Percentiles rank a stretch among this genome's conserved stretches.
These are phyloP conservation scores for Cryphonectria radicalis DNA, from an alignment of 2,329 filamentous ascomycete genomes.

Conservation along the genomic window DNA sequence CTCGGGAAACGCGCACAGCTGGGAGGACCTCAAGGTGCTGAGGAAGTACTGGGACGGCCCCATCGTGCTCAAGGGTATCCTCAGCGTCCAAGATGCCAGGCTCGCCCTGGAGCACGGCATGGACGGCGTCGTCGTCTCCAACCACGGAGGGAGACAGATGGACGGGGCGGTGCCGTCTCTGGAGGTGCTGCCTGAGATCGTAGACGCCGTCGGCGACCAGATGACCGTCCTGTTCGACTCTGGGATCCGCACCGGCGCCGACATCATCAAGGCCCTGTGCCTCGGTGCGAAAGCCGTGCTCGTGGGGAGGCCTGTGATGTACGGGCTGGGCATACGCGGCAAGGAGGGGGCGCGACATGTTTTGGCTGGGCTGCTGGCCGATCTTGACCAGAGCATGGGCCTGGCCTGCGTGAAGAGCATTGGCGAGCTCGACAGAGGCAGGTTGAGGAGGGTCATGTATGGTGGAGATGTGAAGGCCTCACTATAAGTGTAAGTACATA, in stretches of 20 bases:
- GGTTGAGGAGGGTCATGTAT: slow-evolving; percentile 41
- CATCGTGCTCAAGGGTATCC: slow-evolving; percentile 65
- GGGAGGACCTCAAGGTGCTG: slow-evolving; percentile 65
- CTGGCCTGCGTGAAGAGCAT: slow-evolving; percentile 54
- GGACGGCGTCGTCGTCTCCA: slow-evolving; percentile 59
- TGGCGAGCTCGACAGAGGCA: slow-evolving; percentile 41
- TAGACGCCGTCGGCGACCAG: slow-evolving; percentile 62
- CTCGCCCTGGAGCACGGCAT: slow-evolving; percentile 49
- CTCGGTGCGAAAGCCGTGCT: slow-evolving; percentile 61
- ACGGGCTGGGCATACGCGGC: slow-evolving; percentile 60
- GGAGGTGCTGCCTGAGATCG: slow-evolving; percentile 63
- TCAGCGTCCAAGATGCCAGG: slow-evolving; percentile 53
- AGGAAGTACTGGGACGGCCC: slow-evolving; percentile 65
- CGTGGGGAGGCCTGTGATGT: slow-evolving; percentile 61
- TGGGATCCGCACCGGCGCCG: slow-evolving; percentile 58
- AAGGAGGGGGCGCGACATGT: slow-evolving; percentile 58
- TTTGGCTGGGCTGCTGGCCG: slow-evolving; percentile 54
- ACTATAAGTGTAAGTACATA: slow-evolving; percentile 8
- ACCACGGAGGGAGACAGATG: slow-evolving; percentile 62
- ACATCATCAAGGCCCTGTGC: slow-evolving; percentile 61
- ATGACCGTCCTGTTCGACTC: slow-evolving; percentile 67
- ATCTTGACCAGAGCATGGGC: slow-evolving; percentile 60
- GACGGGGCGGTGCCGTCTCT: slow-evolving; percentile 59
- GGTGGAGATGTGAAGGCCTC: slow-evolving; percentile 37
- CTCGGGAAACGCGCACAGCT: slow-evolving; percentile 57